Evolutionary conservation across 2,329 filamentous ascomycete genomes (phyloP), one percentile per base, ranked within the genome.

Genomic region (Cladosporium sp.): DNA sequence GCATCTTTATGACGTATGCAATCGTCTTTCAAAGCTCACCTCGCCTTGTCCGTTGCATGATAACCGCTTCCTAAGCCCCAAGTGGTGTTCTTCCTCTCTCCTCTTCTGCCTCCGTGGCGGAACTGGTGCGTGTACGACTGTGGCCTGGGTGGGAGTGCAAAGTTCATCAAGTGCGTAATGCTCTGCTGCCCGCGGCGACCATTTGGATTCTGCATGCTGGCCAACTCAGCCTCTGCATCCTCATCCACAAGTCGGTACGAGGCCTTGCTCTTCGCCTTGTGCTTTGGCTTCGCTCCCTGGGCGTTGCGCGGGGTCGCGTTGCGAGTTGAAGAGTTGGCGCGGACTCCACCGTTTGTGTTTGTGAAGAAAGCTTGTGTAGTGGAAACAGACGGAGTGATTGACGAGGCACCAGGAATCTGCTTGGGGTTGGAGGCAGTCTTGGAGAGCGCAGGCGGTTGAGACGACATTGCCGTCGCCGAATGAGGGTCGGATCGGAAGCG

Each of bases 91-190:
- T 89, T 82, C 58, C 89, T 84, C 66, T 70, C 69, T 49, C 68
- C 68, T 54, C 76, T 71, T 40, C 65, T 60, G 34, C 83, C 80
- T 4, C 66, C 67, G 59, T 70, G 64, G 77, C 65, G 61, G 52
- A 70, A 64, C 45, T 66, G 71, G 51, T 79, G 78, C 65, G 84
- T 82, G 66, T 81, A 81, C 60, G 86, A 83, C 20, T 63, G 61
- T 9, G 88, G 87, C 48, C 90, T 84, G 40, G 89, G 86, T 20
- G 92, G 89, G 19, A 91, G 79, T 44, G 89, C 86, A 74, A 97
- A 96, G 77, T 93, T 93, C 81, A 99, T 89, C 58, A 99, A 78
- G 74, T 99, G 94, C 39, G 94, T 97, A 71, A 99, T 99, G 68
- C 90, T 96, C 55, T 91, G 97, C 74, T 97, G 93, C 55, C 94